Evolutionary conservation across 108 stramenopile species (phyloP), one percentile per base, ranked within the genome.

Genomic region (Pseudonitzschia delicatissima): DNA sequence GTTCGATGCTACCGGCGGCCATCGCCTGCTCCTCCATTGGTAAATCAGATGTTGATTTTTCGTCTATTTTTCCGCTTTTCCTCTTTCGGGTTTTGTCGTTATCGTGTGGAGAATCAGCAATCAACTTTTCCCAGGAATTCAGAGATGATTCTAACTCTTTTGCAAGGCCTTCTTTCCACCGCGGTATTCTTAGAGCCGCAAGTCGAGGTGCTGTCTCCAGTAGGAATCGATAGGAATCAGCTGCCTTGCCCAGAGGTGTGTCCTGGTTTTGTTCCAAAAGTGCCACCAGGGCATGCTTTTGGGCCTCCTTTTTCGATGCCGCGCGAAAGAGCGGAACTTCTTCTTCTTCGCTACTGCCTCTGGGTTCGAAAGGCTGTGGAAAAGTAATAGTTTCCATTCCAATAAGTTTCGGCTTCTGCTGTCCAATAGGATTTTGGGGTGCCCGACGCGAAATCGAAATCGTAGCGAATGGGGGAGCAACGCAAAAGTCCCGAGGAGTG

Each of bases 371-470:
- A 7, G 29, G 8, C 15, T 3, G 23, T 27, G 0, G 53, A 55
- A 55, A 32, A 55, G n/a, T 55, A 55, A 12, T 15, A 33, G n/a
- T 33, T 55, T n/a, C 53, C 53, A 5, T 29, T 11, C 4, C 28
- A 55, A 23, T 27, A 55, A 7, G 32, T 55, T 33, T 55, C 53
- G 13, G 31, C 53, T 12, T 55, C 53, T 23, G 53, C 53, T 2
- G 32, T 55, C 53, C 53, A 55, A 29, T 33, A 33, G 9, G 12
- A n/a, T 33, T 32, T 12, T 11, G 29, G 3, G 31, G 5, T 31
- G 53, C 26, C 17, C n/a, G 4, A 13, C 53, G 53, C 3, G 31
- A n/a, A 25, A 28, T 55, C 53, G 32, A 11, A 8, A n/a, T 55
- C 53, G 20, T 33, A 55, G n/a, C n/a, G 29, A 15, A 55, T 55